A percentile compares a stretch with the other conserved stretches of the same genome.
Conservation (phyloP, 2,329 filamentous ascomycete species). For the Claviceps africana region DNA sequence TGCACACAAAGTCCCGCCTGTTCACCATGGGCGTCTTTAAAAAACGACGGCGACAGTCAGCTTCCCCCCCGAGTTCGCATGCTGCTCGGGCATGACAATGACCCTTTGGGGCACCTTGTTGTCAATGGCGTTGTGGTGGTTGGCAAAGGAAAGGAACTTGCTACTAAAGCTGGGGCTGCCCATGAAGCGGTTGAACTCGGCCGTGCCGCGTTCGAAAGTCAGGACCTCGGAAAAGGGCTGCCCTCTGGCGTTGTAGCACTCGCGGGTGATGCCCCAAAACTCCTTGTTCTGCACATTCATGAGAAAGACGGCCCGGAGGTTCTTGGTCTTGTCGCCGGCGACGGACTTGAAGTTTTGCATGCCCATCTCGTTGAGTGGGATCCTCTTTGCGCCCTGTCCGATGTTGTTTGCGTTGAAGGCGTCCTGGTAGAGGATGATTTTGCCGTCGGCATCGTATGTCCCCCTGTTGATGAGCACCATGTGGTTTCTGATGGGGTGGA, state of each 20-base stretch:
- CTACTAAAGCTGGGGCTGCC: not conserved
- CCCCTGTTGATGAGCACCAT: not conserved
- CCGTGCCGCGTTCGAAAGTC: not conserved
- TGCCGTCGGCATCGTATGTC: not conserved
- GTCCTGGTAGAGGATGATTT: not conserved
- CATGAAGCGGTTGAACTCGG: constrained; percentile 1
- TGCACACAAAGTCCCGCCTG: too few species aligned
- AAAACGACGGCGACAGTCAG: not conserved
- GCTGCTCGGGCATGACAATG: not conserved
- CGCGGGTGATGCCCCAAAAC: not conserved
- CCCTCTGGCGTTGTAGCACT: not conserved
- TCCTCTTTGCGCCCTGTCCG: not conserved
- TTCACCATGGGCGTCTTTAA: not conserved
- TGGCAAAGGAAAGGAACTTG: constrained; percentile 1
- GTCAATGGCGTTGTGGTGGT: not conserved
- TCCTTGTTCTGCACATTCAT: constrained; percentile 2
- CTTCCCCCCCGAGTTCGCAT: not conserved
- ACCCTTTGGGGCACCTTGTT: not conserved
- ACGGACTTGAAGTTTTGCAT: constrained; percentile 1
- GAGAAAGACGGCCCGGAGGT: not conserved
- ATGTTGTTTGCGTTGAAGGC: not conserved
- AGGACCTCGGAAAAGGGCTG: not conserved
- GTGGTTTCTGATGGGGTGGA: not conserved
- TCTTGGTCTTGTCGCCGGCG: not conserved
- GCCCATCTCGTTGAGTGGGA: constrained; percentile 1